Evolutionary conservation across 2,329 filamentous ascomycete genomes (phyloP), one percentile per base, ranked within the genome.

Genomic region (Claviceps sp.): DNA sequence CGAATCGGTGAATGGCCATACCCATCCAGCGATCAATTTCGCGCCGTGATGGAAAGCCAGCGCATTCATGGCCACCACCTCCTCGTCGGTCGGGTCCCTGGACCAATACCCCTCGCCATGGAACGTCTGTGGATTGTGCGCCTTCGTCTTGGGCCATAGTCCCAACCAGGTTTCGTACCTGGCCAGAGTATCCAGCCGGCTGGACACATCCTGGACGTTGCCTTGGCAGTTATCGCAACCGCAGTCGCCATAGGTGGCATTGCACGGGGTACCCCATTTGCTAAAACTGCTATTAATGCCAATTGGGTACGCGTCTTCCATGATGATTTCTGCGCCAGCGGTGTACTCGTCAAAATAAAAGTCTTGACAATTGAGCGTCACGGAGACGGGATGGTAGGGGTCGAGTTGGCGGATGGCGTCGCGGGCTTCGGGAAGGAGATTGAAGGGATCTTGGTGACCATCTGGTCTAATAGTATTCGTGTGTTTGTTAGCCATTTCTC

Each of bases 181-280:
- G 0, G 57, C 50, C 22, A 73, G 56, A 47, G 65, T 64, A 50
- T 74, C 70, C 40, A 75, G 59, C 0, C 73, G 65, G 13, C 54
- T 47, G 1, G 67, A 40, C 0, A 82, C 73, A 58, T 84, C 79
- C 20, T 70, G 66, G 18, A 81, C 67, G n/a, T 61, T 62, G 49
- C 75, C 77, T 2, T 62, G 57, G 61, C 80, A 84, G 62, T 78
- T 74, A 60, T 84, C 80, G 62, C 81, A 84, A 8, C 79, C 80
- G 64, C 79, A 82, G 65, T 78, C 75, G 55, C 79, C 79, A 50
- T 81, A 76, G 0, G 79, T 82, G 3, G 65, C 54, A 62, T 82
- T 83, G 61, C 76, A 80, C 0, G 64, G 62, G 0, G 79, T 83
- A 53, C 71, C 68, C 70, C 77, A 83, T 43, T 72, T 72, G 8